These are phyloP conservation scores for Mycena crocata DNA, from an alignment of 768 basidiomycete species.

Conservation along the genomic window DNA sequence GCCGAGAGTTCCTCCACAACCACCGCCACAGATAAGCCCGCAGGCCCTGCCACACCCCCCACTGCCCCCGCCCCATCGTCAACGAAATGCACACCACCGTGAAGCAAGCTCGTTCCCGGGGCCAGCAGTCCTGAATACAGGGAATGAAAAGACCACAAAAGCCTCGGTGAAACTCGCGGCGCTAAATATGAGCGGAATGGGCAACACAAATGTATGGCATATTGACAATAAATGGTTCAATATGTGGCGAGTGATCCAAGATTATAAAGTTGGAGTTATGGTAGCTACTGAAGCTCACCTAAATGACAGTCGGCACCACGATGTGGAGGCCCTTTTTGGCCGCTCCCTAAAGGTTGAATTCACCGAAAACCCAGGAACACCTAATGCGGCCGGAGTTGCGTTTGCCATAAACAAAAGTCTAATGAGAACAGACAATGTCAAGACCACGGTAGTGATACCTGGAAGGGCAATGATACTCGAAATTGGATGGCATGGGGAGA, in stretches of 20 bases:
- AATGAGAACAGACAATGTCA: too few relatives aligned
- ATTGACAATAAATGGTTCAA: constrained; percentile 9
- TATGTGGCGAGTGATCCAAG: constrained; percentile 31
- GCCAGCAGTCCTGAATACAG: not conserved
- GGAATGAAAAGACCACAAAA: not conserved
- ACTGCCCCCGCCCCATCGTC: too few relatives aligned
- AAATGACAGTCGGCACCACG: constrained; percentile 4
- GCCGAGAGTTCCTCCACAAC: too few relatives aligned
- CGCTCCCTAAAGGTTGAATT: too few relatives aligned
- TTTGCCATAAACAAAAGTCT: too few relatives aligned
- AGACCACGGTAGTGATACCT: constrained; percentile 27
- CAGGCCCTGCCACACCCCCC: too few relatives aligned
- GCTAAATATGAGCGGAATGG: constrained; percentile 12
- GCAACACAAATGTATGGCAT: not conserved
- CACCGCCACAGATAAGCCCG: too few relatives aligned
- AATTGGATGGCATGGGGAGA: constrained; percentile 29
- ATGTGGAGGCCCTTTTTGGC: constrained; percentile 21
- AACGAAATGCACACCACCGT: too few relatives aligned
- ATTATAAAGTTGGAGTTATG: constrained; percentile 42
- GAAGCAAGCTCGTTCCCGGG: not conserved
- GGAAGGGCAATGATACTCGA: not conserved
- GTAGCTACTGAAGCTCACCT: constrained; percentile 49
- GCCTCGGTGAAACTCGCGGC: not conserved
- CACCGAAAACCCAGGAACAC: too few relatives aligned
- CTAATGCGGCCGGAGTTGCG: too few relatives aligned